Evolutionary conservation across 2,329 filamentous ascomycete species (phyloP).

Genomic region (Trichophyton mentagrophytes): DNA sequence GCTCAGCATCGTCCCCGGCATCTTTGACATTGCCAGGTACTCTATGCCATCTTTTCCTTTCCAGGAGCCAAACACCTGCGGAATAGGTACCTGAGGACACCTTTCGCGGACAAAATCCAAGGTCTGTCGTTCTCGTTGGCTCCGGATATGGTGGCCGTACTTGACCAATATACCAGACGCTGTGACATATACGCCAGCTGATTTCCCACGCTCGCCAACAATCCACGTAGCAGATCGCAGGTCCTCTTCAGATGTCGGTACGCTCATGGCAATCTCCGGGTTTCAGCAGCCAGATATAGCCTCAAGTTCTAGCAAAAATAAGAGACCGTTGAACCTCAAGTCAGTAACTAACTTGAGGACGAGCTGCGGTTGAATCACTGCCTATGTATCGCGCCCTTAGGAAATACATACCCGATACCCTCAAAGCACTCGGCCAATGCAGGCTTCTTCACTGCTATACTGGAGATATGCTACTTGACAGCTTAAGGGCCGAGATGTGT

Average conservation of each 20-base stretch:
- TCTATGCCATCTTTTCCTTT: conserved; percentile 14
- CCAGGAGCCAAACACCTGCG: conserved; percentile 18
- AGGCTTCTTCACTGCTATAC: no score
- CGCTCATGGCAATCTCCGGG: background rate
- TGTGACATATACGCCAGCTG: conserved; percentile 10
- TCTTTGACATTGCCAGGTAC: conserved; percentile 17
- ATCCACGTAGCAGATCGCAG: conserved; percentile 10
- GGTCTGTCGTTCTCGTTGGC: conserved; percentile 15
- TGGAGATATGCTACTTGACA: no score
- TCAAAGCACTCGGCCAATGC: background rate
- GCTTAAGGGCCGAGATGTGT: no score
- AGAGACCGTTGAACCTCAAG: no score
- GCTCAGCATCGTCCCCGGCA: conserved; percentile 15
- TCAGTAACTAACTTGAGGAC: no score
- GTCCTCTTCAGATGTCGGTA: conserved; percentile 4
- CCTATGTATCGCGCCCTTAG: background rate
- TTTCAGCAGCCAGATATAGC: background rate
- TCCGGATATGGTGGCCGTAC: conserved; percentile 23
- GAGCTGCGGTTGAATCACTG: background rate
- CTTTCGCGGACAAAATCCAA: conserved; percentile 11
- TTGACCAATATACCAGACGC: conserved; percentile 19
- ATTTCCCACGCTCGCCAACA: conserved; percentile 13
- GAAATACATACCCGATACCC: background rate
- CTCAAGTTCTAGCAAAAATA: no score
- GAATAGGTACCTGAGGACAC: conserved; percentile 17